Evolutionary conservation across 2,329 filamentous ascomycete species (phyloP).

Genomic region (Pestalotiopsis fici): DNA sequence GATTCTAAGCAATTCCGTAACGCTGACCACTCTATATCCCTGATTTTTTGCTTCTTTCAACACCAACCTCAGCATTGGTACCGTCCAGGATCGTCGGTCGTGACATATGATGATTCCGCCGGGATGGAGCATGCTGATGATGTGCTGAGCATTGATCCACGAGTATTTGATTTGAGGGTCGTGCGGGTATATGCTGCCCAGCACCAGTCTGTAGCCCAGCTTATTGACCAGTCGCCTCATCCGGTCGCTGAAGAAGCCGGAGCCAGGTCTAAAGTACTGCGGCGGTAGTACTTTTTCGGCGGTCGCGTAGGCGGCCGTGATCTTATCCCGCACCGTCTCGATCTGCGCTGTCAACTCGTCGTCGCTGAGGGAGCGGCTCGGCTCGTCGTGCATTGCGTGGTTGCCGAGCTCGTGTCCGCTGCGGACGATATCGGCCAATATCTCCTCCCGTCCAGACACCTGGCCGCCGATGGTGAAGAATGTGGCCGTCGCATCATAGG

Average conservation of each 20-base stretch:
- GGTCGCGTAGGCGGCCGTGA: constrained; percentile 32
- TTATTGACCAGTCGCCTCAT: constrained; percentile 64
- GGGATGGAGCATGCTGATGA: constrained; percentile 76
- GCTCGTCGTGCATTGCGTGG: constrained; percentile 87
- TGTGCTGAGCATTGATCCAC: constrained; percentile 72
- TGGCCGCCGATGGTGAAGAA: constrained; percentile 89
- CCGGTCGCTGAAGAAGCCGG: constrained; percentile 74
- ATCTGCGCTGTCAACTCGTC: constrained; percentile 65
- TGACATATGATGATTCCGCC: constrained; percentile 86
- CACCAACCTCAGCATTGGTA: constrained; percentile 73
- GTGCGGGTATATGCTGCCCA: constrained; percentile 86
- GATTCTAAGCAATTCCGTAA: constrained; percentile 64
- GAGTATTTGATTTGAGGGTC: constrained; percentile 80
- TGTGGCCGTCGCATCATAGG: constrained; percentile 71
- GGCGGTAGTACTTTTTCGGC: constrained; percentile 40
- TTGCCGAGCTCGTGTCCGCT: constrained; percentile 76
- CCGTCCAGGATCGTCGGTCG: constrained; percentile 81
- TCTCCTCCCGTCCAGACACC: constrained; percentile 55
- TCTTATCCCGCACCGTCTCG: constrained; percentile 52
- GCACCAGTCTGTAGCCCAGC: constrained; percentile 71
- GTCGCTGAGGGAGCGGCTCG: constrained; percentile 62
- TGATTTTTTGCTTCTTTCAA: constrained; percentile 69
- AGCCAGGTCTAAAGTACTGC: constrained; percentile 80
- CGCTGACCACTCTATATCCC: constrained; percentile 72
- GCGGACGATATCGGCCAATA: constrained; percentile 59